Evolutionary conservation across 768 basidiomycete species (phyloP), one percentile per base, ranked within the genome.

Genomic region (Pholiota microspora): DNA sequence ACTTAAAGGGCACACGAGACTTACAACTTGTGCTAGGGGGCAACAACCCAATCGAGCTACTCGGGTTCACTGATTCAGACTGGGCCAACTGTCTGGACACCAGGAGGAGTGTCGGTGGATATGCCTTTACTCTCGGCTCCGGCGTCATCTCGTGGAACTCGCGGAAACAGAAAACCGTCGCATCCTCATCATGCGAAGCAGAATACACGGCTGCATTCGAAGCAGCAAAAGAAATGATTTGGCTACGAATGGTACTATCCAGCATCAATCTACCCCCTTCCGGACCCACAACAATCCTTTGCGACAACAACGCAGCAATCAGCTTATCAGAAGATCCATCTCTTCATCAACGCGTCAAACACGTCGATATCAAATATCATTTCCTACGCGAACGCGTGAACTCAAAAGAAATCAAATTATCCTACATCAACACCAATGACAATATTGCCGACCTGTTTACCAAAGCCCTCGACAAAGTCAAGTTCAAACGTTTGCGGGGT

Each of bases 381-480:
- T 72, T 68, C 51, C 54, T 76, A 9, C 61, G 69, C 1, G 67
- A 78, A 55, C 56, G 54, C 2, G 63, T 76, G 7, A 62, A 67
- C 0, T 34, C 54, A 6, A 46, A 60, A 0, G 54, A 61, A 0
- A 32, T 78, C 25, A 9, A 12, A 0, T n/a, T 76, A 3, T 23
- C 23, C 3, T 69, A 72, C 49, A 55, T 74, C 16, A 51, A 55
- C 18, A 72, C 73, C 0, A 45, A 53, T 4, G 60, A 69, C 13
- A 76, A 73, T 45, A 15, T 68, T 7, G 71, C 73, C 9, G 70
- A 79, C 49, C 54, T 71, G 40, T 68, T 77, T 40, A 78, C 75
- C 0, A 79, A 79, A 59, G 51, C 70, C 1, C 71, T 76, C 12
- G 36, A 60, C 4, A 29, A 36, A 7, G 49, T 49, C 13, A 25